A percentile compares a stretch with the other conserved stretches of the same genome.
Evolutionary conservation across 331 rosid species (phyloP).

Genomic region (Stylosanthes scabra): DNA sequence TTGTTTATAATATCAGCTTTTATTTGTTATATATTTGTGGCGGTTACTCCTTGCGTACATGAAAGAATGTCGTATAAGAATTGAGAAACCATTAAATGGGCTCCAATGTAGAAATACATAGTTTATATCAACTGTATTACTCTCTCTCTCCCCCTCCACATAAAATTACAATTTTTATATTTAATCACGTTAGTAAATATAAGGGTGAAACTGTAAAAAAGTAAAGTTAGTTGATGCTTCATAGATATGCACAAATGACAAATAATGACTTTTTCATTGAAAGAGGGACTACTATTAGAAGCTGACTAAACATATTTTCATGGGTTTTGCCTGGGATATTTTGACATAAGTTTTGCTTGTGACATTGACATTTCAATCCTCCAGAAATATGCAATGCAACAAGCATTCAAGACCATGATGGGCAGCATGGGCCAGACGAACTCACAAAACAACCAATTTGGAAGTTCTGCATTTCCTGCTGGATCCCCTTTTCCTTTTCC

Average conservation of each 20-base stretch:
- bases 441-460: conserved; percentile 69
- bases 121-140: too few species aligned
- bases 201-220: too few species aligned
- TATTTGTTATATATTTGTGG: conserved; percentile 6
- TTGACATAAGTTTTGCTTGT: conserved; percentile 22
- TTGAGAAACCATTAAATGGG: too few species aligned
- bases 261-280: too few species aligned
- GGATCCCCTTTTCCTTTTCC: conserved; percentile 90
- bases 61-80: too few species aligned
- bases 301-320: conserved; percentile 27
- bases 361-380: conserved; percentile 36
- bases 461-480: conserved; percentile 63
- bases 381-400: conserved; percentile 99
- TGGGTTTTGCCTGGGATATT: conserved; percentile 18
- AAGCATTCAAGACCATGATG: conserved; percentile 96
- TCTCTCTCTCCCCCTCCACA: too few species aligned
- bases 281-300: background rate
- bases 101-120: too few species aligned
- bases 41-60: background rate
- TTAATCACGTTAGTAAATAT: too few species aligned
- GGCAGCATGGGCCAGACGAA: conserved; percentile 93
- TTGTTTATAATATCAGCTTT: conserved; percentile 15
- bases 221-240: too few species aligned
- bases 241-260: too few species aligned
- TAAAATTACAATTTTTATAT: too few species aligned